Percentiles rank a stretch among this genome's conserved stretches.
These are phyloP conservation scores for Aspergillus udagawae DNA, from an alignment of 2,329 filamentous ascomycete species.

Conservation along the genomic window DNA sequence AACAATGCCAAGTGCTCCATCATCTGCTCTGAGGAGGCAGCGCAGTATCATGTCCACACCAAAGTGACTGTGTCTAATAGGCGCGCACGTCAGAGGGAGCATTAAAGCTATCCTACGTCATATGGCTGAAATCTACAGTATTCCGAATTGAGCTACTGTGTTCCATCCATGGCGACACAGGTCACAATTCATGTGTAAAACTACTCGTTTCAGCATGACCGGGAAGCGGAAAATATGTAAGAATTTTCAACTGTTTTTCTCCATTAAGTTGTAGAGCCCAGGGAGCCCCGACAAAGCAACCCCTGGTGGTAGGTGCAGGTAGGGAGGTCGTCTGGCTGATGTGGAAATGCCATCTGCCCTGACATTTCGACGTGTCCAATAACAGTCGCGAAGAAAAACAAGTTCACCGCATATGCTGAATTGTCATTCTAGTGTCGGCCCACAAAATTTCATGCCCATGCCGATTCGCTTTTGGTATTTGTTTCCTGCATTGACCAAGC, in stretches of 20 bases:
- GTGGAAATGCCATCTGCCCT: constrained; percentile 10
- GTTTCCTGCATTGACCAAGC: constrained; percentile 24
- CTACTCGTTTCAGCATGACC: not conserved
- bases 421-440: constrained; percentile 26
- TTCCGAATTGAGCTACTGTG: not conserved
- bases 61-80: not conserved
- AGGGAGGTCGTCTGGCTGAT: constrained; percentile 29
- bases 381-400: constrained; percentile 25
- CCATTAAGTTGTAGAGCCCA: constrained; percentile 31
- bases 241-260: constrained; percentile 39
- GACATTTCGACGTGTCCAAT: constrained; percentile 14
- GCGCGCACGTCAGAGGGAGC: too few relatives aligned
- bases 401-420: constrained; percentile 6
- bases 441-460: constrained; percentile 26
- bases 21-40: not conserved
- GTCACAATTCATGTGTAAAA: not conserved
- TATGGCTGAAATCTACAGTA: not conserved
- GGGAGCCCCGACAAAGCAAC: constrained; percentile 29
- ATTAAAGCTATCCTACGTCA: not conserved
- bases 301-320: constrained; percentile 23
- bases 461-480: constrained; percentile 25
- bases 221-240: constrained; percentile 14
- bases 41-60: not conserved
- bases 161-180: not conserved
- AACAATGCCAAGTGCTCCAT: not conserved